Base-by-base conservation (phyloP, 2,329 filamentous ascomycete species). In the Penicillium sp. region DNA sequence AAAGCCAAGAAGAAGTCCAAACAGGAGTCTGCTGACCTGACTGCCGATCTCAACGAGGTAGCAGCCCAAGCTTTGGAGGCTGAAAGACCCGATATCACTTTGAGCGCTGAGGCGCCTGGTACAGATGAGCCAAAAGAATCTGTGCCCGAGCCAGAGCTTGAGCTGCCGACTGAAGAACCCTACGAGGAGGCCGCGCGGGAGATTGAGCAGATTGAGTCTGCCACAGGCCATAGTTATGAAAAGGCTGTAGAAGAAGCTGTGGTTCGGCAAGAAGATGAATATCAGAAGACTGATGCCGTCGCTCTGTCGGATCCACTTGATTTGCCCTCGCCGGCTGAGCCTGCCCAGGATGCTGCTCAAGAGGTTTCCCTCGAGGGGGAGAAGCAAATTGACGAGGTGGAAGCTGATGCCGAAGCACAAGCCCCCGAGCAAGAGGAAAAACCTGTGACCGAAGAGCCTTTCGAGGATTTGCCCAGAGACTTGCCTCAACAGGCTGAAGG, bases 1-100 rank as follows among this genome's bases (percentile, higher is more conserved):
- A 73, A 67, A 53, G 66, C 67, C 24, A 68, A 71, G 63, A 69
- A 73, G 48, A 64, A 67, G 37, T 58, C 48, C 16, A 62, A 64
- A 26, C 39, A 61, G 50, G 59, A 57, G 21, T 13, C 52, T 33
- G 19, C 44, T 24, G 62, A 64, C 33, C 8, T 19, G 9, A 22
- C 26, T 11, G 4, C 10, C 10, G n/a, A 48, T 48, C 26, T 21
- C 16, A 19, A 8, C 7, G 33, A 44, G 3, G 7, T 19, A 13
- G 10, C 26, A 24, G 24, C 22, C 6, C 14, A 10, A 2, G 21
- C 11, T 16, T 27, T n/a, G n/a, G 33, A 22, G 27, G 2, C 26
- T 21, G 29, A 31, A 33, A 5, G 21, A 3, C 21, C 19, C 7
- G 39, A 44, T 6, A 16, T 26, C 8, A 24, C n/a, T 22, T 21